Evolutionary conservation across 2,329 filamentous ascomycete genomes (phyloP), one percentile per base, ranked within the genome.

Genomic region (Fusarium marasasianum): DNA sequence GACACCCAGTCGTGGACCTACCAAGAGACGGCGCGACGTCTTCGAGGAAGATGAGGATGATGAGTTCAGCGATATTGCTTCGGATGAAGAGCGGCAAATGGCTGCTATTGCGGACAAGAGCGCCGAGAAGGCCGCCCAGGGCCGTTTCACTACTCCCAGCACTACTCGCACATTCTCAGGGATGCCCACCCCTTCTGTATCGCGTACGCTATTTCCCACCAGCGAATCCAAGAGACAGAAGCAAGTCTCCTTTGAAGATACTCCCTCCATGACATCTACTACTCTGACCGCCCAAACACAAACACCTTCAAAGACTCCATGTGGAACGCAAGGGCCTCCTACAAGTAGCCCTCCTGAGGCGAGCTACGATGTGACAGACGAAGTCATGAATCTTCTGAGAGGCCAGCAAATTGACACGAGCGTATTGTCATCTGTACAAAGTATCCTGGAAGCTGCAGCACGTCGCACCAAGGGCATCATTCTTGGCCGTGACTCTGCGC

Each of bases 401-500:
- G 81, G 80, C 47, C 82, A 86, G 63, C 76, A 81, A 14, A 71
- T 91, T 22, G 81, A 83, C 29, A 77, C 80, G 4, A 66, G 77
- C 1, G 81, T 84, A 2, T 80, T 84, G 9, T 66, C 74, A 5
- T 81, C 78, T 29, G 79, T 92, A 5, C 80, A 81, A 2, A 67
- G 73, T 31, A 75, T 89, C 13, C 83, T 94, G 38, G 84, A 86
- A 41, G 87, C 83, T 50, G 86, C 93, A 72, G 87, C 89, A 22
- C 82, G 91, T 58, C 87, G 86, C 58, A 86, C 87, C 1, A 89
- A 88, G 76, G 93, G 93, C 0, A 85, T 93, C 26, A 85, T 86
- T 44, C 87, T 87, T 70, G 92, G 92, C 1, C 85, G 93, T 6
- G 92, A 96, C 68, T 88, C 92, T 12, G 87, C 89, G 8, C 84